These are phyloP conservation scores for Trichoderma gamsii DNA, from an alignment of 495 filamentous ascomycete genomes.

Conservation along the genomic window DNA sequence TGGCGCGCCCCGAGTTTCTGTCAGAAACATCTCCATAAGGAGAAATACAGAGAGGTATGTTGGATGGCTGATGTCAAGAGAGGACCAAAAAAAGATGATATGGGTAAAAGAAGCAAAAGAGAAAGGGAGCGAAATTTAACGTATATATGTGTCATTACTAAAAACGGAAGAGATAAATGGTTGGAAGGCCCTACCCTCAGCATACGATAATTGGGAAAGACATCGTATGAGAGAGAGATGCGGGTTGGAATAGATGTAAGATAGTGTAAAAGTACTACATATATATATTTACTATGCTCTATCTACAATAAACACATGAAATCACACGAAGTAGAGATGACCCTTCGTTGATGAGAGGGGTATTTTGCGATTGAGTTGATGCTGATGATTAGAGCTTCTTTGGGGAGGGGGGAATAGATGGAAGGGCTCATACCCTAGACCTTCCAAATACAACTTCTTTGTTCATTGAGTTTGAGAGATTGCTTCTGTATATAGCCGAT, in stretches of 20 bases:
- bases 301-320: background rate
- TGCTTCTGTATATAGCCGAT: no score
- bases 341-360: background rate
- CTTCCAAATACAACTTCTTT: no score
- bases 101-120: background rate
- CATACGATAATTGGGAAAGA: background rate
- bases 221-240: background rate
- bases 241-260: background rate
- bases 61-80: background rate
- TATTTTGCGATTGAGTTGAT: background rate
- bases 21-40: background rate
- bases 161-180: background rate
- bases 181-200: background rate
- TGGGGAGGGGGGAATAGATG: no score
- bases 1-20: conserved; percentile 18
- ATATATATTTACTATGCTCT: conserved; percentile 10
- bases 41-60: background rate
- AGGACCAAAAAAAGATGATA: background rate
- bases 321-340: background rate
- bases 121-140: background rate
- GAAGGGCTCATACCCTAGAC: no score
- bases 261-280: conserved; percentile 6
- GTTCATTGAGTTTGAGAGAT: no score
- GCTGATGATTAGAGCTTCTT: background rate
- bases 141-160: background rate